Conservation (phyloP, 2,329 filamentous ascomycete genomes). For the Calycina marina region DNA sequence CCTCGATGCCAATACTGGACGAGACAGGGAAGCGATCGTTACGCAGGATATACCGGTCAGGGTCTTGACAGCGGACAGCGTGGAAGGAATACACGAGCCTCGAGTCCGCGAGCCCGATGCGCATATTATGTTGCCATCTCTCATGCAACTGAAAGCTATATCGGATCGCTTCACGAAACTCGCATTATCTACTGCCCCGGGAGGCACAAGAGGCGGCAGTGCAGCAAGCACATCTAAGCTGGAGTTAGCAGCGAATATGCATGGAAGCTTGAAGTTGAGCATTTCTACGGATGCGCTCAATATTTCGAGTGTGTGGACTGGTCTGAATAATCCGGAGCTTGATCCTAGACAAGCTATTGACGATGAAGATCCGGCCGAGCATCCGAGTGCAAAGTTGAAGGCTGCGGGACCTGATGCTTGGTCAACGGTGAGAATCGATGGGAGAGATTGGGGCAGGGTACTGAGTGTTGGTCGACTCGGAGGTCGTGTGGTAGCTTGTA, state of each 20-base stretch:
- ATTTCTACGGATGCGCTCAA: slow-evolving; percentile 73
- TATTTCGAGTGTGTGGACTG: slow-evolving; percentile 76
- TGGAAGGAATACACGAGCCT: slow-evolving; percentile 91
- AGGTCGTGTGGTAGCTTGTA: slow-evolving; percentile 82
- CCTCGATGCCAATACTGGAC: slow-evolving; percentile 40
- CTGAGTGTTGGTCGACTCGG: slow-evolving; percentile 81
- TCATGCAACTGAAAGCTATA: slow-evolving; percentile 82
- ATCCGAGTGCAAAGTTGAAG: slow-evolving; percentile 69
- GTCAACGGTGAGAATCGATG: slow-evolving; percentile 84
- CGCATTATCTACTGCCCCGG: slow-evolving; percentile 34
- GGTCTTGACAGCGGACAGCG: slow-evolving; percentile 66
- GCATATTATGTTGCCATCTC: slow-evolving; percentile 75
- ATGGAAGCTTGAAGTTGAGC: slow-evolving; percentile 67
- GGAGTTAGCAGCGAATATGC: slow-evolving; percentile 87
- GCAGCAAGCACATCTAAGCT: slow-evolving; percentile 44
- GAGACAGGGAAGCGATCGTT: slow-evolving; percentile 79
- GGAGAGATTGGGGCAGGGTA: slow-evolving; percentile 88
- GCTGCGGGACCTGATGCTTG: slow-evolving; percentile 67
- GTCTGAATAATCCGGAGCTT: slow-evolving; percentile 73
- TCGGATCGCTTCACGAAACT: slow-evolving; percentile 92
- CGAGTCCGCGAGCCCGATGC: slow-evolving; percentile 83
- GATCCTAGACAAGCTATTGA: slow-evolving; percentile 60
- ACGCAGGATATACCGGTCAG: slow-evolving; percentile 94
- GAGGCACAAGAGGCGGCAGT: slow-evolving; percentile 12
- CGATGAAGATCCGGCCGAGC: slow-evolving; percentile 55